Evolutionary conservation across 371 early-diverging fungal species (phyloP), one percentile per base, ranked within the genome.

Genomic region (Apophysomyces variabilis): DNA sequence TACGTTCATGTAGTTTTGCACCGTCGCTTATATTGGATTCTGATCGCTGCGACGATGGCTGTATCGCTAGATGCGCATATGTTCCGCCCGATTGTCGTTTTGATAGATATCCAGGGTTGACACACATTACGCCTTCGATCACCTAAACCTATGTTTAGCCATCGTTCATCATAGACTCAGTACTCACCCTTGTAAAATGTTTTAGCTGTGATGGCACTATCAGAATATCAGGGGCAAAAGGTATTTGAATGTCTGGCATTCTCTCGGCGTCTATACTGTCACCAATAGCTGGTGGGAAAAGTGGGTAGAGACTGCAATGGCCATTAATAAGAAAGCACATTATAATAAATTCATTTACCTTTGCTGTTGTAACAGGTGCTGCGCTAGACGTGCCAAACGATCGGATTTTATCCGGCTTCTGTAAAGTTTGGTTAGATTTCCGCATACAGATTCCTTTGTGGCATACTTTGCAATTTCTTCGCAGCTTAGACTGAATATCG

Each of bases 21-120:
- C 73, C 63, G 58, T 64, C 60, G 2, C 64, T 64, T 1, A 66
- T 60, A 16, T 60, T 73, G 12, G 62, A 65, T 11, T 76, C 70
- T 3, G 35, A 38, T 5, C 61, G 38, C 26, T 61, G 37, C 0
- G 79, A 63, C 16, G 85, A 62, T n/a, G 93, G 92, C 66, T 91
- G 87, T 26, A 93, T 76, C 12, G 81, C 86, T n/a, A 93, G 37
- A 32, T 82, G 76, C 26, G 89, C 91, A 80, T 87, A 95, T 5
- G 91, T 93, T 13, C 95, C 94, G n/a, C 85, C 86, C 0, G 85
- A 57, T 57, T 85, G 78, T 14, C 84, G 80, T 62, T 86, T 90
- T 16, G 89, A 79, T 5, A 91, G 69, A 38, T 82, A 75, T 0
- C 94, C 95, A 1, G 97, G 95, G 70, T 97, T 97, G 35, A 96